phyloP scores from a whole-genome alignment of 2,329 filamentous ascomycete genomes.

The Zalaria sp. region DNA sequence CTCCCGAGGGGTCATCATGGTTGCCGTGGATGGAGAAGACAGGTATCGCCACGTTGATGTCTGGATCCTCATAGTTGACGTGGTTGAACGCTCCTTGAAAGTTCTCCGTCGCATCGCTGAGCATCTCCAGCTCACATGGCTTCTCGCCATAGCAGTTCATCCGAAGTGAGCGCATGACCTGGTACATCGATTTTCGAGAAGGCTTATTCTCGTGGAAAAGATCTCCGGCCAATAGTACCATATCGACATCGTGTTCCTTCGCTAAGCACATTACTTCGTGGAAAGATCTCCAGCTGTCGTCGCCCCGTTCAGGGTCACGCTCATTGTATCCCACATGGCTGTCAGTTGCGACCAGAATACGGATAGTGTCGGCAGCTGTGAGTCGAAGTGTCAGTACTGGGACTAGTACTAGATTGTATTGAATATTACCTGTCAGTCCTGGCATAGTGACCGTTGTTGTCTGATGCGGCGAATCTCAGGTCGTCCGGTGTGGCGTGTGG shows the following conservation, averaged over 20 bases:
- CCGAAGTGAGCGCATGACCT: conserved; percentile 88
- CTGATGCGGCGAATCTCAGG: no score
- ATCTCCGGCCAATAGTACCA: conserved; percentile 90
- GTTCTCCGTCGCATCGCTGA: conserved; percentile 83
- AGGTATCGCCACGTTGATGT: conserved; percentile 93
- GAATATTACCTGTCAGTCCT: conserved; percentile 5
- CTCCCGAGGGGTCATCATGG: conserved; percentile 94
- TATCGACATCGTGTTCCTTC: conserved; percentile 81
- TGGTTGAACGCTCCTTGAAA: conserved; percentile 84
- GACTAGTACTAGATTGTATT: neutral
- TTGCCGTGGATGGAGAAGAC: conserved; percentile 98
- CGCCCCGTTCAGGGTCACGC: conserved; percentile 81
- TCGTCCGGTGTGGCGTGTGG: no score
- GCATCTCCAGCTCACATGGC: conserved; percentile 85
- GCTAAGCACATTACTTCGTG: conserved; percentile 89
- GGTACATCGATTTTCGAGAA: conserved; percentile 87
- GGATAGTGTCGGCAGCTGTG: conserved; percentile 65
- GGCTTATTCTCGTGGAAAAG: conserved; percentile 98
- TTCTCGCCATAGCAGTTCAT: conserved; percentile 93
- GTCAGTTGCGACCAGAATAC: conserved; percentile 86
- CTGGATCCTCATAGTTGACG: conserved; percentile 94
- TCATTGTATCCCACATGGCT: conserved; percentile 97
- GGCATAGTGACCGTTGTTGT: conserved; percentile 7
- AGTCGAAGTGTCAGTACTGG: neutral
- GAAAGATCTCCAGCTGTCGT: conserved; percentile 94